These are phyloP conservation scores for Gracilaria vermiculophylla DNA, from an alignment of 23 red algal species.

Conservation along the genomic window DNA sequence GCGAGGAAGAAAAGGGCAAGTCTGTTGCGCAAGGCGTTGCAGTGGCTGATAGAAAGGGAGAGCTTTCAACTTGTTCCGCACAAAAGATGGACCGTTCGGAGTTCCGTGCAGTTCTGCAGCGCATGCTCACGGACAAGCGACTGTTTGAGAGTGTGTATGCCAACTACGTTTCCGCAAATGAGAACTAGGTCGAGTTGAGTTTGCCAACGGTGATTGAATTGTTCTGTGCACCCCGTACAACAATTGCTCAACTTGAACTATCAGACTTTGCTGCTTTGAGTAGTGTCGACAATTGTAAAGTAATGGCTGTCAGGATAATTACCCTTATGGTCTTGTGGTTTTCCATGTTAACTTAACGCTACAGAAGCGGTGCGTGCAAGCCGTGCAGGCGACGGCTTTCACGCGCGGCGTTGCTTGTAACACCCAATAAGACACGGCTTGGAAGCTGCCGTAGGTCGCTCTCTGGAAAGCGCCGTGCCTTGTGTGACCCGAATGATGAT, in stretches of 20 bases:
- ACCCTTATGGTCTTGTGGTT: neutral
- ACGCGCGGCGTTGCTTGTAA: no score
- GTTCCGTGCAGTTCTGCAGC: conserved; percentile 50
- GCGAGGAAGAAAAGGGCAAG: conserved; percentile 15
- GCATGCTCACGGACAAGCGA: conserved; percentile 46
- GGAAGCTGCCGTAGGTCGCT: no score
- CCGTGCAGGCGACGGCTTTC: no score
- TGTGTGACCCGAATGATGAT: no score
- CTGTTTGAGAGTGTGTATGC: conserved; percentile 55
- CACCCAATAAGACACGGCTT: no score
- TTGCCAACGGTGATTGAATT: neutral
- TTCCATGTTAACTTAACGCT: no score
- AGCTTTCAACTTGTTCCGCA: neutral
- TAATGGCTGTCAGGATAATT: neutral
- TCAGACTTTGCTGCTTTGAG: neutral
- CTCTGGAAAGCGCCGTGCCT: no score
- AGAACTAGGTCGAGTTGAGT: neutral
- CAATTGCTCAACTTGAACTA: neutral
- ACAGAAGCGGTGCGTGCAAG: no score
- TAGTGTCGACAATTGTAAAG: neutral
- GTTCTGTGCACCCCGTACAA: neutral
- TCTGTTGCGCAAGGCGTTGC: conserved; percentile 6
- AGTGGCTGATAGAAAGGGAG: neutral
- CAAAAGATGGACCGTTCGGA: conserved; percentile 27
- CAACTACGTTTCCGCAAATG: neutral